A percentile compares a stretch with the other conserved stretches of the same genome.
Evolutionary conservation across 768 basidiomycete species (phyloP).

Genomic region (Postia placenta): DNA sequence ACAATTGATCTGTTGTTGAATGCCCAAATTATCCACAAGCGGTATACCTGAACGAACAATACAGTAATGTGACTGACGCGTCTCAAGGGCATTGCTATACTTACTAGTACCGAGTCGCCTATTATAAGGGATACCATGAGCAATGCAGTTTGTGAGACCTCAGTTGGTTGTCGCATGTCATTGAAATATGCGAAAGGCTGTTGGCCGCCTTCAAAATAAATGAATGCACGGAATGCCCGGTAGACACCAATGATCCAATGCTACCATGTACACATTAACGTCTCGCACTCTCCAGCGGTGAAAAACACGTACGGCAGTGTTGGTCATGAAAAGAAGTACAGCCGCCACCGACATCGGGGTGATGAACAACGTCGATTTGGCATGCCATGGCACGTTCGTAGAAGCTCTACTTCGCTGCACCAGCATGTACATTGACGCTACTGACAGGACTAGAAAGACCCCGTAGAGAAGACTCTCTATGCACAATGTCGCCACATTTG

Average conservation of each 20-base stretch:
- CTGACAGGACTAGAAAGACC: background rate
- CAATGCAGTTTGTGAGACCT: background rate
- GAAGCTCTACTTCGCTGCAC: background rate
- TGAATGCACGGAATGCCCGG: conserved; percentile 4
- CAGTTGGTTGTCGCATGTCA: background rate
- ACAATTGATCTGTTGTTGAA: background rate
- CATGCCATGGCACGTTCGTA: background rate
- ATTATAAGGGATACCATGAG: background rate
- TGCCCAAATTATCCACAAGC: conserved; percentile 1
- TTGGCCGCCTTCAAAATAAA: background rate
- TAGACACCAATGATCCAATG: conserved; percentile 4
- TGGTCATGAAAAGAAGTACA: background rate
- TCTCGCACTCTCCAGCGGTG: background rate
- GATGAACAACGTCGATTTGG: background rate
- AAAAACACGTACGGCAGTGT: background rate
- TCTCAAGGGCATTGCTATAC: background rate
- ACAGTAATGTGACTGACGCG: background rate
- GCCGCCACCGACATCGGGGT: background rate
- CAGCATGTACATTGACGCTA: background rate
- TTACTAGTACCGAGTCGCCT: background rate
- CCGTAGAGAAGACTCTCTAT: conserved; percentile 3
- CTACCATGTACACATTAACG: background rate
- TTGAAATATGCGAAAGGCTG: background rate
- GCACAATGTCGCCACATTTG: conserved; percentile 4
- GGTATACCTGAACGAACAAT: background rate